Evolutionary conservation across 345 rosid genomes (phyloP), one percentile per base, ranked within the genome.

Genomic region (Sisymbrium altissimum): DNA sequence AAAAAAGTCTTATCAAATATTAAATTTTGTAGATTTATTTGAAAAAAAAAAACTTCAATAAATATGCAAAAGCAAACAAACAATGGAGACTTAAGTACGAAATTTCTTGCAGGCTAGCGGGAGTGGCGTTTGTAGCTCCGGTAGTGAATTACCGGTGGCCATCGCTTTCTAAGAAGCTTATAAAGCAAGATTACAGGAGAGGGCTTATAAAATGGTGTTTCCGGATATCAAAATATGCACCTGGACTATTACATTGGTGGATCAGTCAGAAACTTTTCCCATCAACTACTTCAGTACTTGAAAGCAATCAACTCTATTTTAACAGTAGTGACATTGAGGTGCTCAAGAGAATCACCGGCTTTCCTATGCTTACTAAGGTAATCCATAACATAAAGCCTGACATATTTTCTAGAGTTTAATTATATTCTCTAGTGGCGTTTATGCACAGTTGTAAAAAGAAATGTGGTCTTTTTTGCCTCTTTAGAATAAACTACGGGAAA

Each of bases 281-380:
- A 49, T 72, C 91, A 72, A 82, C 90, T 27, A 78, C 81, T 65
- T 80, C 87, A 55, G 76, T 68, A 48, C 49, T 87, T 60, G 93
- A 93, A 52, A 81, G 76, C 70, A 83, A 85, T 46, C 81, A 89
- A 3, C 59, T 80, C 4, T 82, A 87, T 79, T 90, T 90, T 63
- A 93, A 77, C 75, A 48, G 63, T 53, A 72, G 75, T 19, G 98
- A 90, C 73, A 77, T 87, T 0, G 89, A 87, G 46, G 73, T 88
- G 54, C 76, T 92, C 65, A 81, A 84, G 80, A 86, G 54, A 70
- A 81, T 68, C 2, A 76, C 79, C 5, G 88, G 89, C 15, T 89
- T 66, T n/a, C 92, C 92, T 36, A 89, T 88, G 96, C 88, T 88
- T 41, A 84, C 84, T 48, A 75, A 80, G 89, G 97, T 92, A 88